A percentile compares a stretch with the other conserved stretches of the same genome.
Evolutionary conservation across 2,329 filamentous ascomycete genomes (phyloP).

Genomic region (Lasiodiplodia hormozganensis): DNA sequence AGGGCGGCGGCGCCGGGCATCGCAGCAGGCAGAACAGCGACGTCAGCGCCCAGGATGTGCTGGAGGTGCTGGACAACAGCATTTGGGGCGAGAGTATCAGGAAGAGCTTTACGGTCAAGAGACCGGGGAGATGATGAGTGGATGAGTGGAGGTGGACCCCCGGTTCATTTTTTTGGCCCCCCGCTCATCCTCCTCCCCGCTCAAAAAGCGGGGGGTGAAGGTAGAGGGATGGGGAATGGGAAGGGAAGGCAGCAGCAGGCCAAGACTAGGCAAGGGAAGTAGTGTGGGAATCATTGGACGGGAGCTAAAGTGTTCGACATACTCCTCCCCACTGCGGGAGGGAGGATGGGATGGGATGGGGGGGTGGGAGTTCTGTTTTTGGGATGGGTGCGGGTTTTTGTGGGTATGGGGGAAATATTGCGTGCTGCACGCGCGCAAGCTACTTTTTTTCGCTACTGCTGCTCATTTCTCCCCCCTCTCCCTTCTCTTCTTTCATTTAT

Average conservation of each 20-base stretch:
- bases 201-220: background rate
- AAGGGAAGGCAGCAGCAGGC: too few relatives aligned
- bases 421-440: too few relatives aligned
- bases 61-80: conserved; percentile 85
- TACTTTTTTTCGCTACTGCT: too few relatives aligned
- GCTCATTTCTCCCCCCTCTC: background rate
- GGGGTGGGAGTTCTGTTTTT: too few relatives aligned
- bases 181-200: too few relatives aligned
- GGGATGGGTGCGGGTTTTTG: too few relatives aligned
- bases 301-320: background rate
- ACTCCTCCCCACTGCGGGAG: background rate
- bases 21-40: conserved; percentile 70
- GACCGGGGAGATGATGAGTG: background rate
- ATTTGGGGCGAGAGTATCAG: conserved; percentile 94
- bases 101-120: conserved; percentile 76
- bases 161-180: background rate
- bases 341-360: too few relatives aligned
- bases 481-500: conserved; percentile 28
- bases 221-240: too few relatives aligned
- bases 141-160: conserved; percentile 3
- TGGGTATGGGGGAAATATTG: too few relatives aligned
- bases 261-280: background rate
- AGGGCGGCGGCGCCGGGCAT: conserved; percentile 33
- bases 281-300: conserved; percentile 3
- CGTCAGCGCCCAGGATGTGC: conserved; percentile 77